Conservation (phyloP, 352 stramenopile genomes). For the Pythium folliculosum region DNA sequence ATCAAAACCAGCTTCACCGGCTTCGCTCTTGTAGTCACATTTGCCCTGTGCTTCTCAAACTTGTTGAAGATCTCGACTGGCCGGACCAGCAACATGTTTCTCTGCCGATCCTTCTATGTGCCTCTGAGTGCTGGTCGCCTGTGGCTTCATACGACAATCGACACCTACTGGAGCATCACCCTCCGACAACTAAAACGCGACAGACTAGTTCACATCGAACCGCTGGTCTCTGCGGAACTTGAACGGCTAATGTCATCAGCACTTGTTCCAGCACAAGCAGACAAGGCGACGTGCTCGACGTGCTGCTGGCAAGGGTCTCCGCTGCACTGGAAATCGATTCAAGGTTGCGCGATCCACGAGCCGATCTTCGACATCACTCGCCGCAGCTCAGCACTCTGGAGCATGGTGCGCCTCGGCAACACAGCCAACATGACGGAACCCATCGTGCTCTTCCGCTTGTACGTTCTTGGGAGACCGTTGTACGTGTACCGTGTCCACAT, state of each 20-base stretch:
- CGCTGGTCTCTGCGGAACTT: background rate
- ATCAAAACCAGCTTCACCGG: background rate
- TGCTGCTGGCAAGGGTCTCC: background rate
- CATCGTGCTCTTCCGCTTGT: slow-evolving; percentile 22
- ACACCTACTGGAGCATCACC: background rate
- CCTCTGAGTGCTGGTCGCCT: slow-evolving; percentile 11
- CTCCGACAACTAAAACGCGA: background rate
- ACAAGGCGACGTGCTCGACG: background rate
- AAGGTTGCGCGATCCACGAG: background rate
- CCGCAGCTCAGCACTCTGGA: slow-evolving; percentile 2
- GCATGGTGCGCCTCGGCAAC: slow-evolving; percentile 22
- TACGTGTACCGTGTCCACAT: slow-evolving; percentile 27
- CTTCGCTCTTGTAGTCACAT: background rate
- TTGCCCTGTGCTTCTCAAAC: background rate
- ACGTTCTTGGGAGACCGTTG: slow-evolving; percentile 15
- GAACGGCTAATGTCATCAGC: background rate
- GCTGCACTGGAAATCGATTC: slow-evolving; percentile 1
- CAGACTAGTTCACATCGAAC: background rate
- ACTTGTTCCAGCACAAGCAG: background rate
- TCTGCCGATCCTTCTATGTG: slow-evolving; percentile 21
- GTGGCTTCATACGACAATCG: background rate
- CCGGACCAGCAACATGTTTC: background rate
- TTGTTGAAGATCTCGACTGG: background rate
- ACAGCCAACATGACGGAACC: slow-evolving; percentile 22
- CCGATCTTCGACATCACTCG: slow-evolving; percentile 2